Evolutionary conservation across 1,139 yeast genomes (phyloP).

Genomic region (Diutina rugosa): DNA sequence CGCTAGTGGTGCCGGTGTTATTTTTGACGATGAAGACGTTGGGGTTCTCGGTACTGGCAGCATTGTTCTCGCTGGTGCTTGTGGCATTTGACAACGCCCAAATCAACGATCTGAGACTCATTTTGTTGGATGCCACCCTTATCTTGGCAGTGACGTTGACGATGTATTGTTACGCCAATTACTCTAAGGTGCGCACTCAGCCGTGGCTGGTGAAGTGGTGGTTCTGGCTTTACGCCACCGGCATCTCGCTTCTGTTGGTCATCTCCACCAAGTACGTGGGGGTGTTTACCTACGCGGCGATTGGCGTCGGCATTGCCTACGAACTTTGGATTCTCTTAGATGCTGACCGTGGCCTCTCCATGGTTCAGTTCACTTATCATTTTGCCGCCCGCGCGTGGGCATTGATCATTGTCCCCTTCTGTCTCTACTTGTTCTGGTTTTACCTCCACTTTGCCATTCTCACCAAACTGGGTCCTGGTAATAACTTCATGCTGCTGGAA

Average conservation of each 20-base stretch:
- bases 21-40: conserved; percentile 75
- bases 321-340: conserved; percentile 87
- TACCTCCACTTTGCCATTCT: conserved; percentile 78
- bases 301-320: conserved; percentile 74
- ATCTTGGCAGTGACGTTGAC: conserved; percentile 72
- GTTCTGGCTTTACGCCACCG: conserved; percentile 75
- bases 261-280: conserved; percentile 95
- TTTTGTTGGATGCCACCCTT: conserved; percentile 82
- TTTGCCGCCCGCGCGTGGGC: conserved; percentile 64
- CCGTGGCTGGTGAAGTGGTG: conserved; percentile 76
- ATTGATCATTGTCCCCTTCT: conserved; percentile 68
- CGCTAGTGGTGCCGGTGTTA: conserved; percentile 70
- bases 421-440: conserved; percentile 84
- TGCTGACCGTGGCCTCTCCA: conserved; percentile 50
- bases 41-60: conserved; percentile 68
- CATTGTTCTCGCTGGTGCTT: conserved; percentile 66
- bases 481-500: conserved; percentile 80
- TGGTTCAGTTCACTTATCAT: conserved; percentile 51
- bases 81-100: conserved; percentile 89
- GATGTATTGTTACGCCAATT: conserved; percentile 64
- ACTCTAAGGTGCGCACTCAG: conserved; percentile 52
- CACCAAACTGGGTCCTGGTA: conserved; percentile 89
- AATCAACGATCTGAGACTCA: conserved; percentile 79
- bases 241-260: conserved; percentile 76
- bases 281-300: conserved; percentile 73